These are phyloP conservation scores for Ophiognomonia clavigignenti-juglandacearum DNA, from an alignment of 2,329 filamentous ascomycete species.

Conservation along the genomic window DNA sequence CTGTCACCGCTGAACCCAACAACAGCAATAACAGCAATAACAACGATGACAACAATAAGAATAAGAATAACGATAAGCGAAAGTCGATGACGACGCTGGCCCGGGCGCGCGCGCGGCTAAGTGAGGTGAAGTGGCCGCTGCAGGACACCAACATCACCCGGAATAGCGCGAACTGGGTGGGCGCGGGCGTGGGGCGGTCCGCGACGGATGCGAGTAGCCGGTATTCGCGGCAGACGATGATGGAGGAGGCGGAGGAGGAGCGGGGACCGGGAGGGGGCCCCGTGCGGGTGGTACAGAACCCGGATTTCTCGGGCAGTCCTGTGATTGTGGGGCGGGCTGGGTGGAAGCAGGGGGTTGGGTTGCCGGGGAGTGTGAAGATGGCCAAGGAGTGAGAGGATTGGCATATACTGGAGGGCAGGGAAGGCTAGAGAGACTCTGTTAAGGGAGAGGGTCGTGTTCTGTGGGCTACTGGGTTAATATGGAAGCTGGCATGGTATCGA, in stretches of 20 bases:
- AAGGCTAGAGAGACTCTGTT: too few relatives aligned
- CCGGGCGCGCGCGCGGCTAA: background rate
- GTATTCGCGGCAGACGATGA: background rate
- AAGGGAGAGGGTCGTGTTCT: too few relatives aligned
- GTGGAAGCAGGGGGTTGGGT: constrained; percentile 2
- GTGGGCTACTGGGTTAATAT: too few relatives aligned
- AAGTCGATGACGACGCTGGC: background rate
- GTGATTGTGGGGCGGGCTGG: background rate
- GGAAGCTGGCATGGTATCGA: too few relatives aligned
- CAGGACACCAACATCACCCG: background rate
- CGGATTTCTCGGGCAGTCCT: background rate
- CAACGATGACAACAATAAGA: background rate
- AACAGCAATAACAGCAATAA: background rate
- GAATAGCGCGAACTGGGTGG: too few relatives aligned
- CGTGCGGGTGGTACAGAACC: background rate
- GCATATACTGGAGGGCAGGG: too few relatives aligned
- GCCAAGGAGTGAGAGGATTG: too few relatives aligned
- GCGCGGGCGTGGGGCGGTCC: too few relatives aligned
- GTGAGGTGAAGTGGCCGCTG: constrained; percentile 12
- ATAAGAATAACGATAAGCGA: background rate
- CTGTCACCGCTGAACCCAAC: constrained; percentile 25
- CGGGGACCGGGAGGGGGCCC: background rate
- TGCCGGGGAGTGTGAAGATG: constrained; percentile 5
- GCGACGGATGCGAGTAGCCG: background rate
- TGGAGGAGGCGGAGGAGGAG: background rate